These are phyloP conservation scores for Didymellaceae sp. DNA, from an alignment of 2,329 filamentous ascomycete species.

Conservation along the genomic window DNA sequence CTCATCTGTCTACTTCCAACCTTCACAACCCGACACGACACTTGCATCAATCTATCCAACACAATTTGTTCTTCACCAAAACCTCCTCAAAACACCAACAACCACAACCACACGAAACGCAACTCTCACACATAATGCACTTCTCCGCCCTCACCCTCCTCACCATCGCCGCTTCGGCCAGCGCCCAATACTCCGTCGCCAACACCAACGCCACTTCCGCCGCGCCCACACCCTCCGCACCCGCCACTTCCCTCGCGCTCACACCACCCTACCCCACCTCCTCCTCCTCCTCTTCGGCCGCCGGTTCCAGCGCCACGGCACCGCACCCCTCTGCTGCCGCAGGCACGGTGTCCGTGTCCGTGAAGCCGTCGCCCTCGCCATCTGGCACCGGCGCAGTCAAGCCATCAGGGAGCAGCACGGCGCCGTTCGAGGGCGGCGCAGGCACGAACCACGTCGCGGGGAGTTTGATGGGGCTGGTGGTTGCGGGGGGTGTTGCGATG, in stretches of 20 bases:
- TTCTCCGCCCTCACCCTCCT: slow-evolving; percentile 38
- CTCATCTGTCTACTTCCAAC: too few species aligned
- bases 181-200: slow-evolving; percentile 30
- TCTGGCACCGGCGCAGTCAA: slow-evolving; percentile 19
- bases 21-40: too few species aligned
- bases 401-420: slow-evolving; percentile 22
- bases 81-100: too few species aligned
- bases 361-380: slow-evolving; percentile 14
- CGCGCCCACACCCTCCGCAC: not conserved
- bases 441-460: slow-evolving; percentile 36
- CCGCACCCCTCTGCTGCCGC: slow-evolving; percentile 31
- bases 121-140: slow-evolving; percentile 32
- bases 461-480: slow-evolving; percentile 35
- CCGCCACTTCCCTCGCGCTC: not conserved
- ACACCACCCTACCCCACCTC: not conserved
- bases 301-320: slow-evolving; percentile 2
- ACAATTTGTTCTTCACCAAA: not conserved
- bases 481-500: slow-evolving; percentile 43
- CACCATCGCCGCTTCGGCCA: slow-evolving; percentile 36
- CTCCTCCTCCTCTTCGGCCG: not conserved
- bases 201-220: slow-evolving; percentile 38
- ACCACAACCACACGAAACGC: not conserved
- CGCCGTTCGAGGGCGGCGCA: slow-evolving; percentile 40
- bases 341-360: slow-evolving; percentile 21
- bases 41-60: not conserved